Conservation (phyloP, 2,329 filamentous ascomycete species). For the Colletotrichum eleusines region DNA sequence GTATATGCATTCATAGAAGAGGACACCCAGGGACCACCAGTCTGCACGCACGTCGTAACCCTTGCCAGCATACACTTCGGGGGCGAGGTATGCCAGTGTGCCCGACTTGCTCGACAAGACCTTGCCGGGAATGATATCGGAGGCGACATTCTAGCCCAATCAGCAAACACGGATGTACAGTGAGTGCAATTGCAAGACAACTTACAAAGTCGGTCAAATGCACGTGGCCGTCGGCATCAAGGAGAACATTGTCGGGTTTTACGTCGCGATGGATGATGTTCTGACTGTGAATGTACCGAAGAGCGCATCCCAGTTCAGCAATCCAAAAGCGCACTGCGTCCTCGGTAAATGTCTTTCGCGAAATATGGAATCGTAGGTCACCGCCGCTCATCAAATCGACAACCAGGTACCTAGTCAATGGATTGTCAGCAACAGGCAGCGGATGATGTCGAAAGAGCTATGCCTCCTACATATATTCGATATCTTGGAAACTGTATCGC, state of each 20-base stretch:
- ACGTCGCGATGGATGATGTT: slow-evolving; percentile 92
- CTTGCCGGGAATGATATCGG: slow-evolving; percentile 87
- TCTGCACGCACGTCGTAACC: slow-evolving; percentile 93
- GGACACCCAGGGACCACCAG: slow-evolving; percentile 98
- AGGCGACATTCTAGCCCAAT: slow-evolving; percentile 87
- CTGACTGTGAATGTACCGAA: slow-evolving; percentile 87
- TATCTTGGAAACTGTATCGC: slow-evolving; percentile 98
- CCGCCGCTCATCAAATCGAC: slow-evolving; percentile 98
- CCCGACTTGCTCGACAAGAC: slow-evolving; percentile 94
- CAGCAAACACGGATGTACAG: slow-evolving; percentile 37
- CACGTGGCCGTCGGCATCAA: slow-evolving; percentile 92
- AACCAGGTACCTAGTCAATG: slow-evolving; percentile 84
- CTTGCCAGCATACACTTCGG: slow-evolving; percentile 91
- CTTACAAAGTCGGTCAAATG: slow-evolving; percentile 97
- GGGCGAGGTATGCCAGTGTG: slow-evolving; percentile 93
- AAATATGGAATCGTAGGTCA: slow-evolving; percentile 97
- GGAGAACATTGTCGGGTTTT: slow-evolving; percentile 90
- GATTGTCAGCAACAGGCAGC: slow-evolving; percentile 42
- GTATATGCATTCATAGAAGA: slow-evolving; percentile 99
- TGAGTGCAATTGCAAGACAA: slow-evolving; percentile 39
- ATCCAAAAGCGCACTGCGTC: slow-evolving; percentile 98
- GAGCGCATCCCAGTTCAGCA: slow-evolving; percentile 89
- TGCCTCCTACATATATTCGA: slow-evolving; percentile 89
- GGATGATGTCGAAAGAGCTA: background rate
- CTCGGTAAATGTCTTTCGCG: slow-evolving; percentile 96